Conservation (phyloP, 2,329 filamentous ascomycete species). For the Scedosporium minutisporum region DNA sequence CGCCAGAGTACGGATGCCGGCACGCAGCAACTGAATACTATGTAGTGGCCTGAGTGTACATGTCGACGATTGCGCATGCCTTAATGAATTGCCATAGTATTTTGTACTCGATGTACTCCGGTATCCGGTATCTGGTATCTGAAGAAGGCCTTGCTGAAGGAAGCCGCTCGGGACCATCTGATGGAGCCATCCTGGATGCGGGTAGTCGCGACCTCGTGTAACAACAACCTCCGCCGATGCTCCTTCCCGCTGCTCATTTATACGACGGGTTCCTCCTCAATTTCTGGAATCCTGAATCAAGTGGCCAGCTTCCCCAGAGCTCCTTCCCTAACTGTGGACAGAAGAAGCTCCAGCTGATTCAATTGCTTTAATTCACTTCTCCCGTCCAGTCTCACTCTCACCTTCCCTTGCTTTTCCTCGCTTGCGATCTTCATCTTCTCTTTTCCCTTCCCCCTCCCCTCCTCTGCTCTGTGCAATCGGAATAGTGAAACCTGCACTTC, state of each 20-base stretch:
- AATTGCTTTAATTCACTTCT: no score
- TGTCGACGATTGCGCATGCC: no score
- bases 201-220: not conserved
- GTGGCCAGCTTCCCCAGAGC: not conserved
- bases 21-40: no score
- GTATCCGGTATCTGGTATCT: not conserved
- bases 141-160: not conserved
- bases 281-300: not conserved
- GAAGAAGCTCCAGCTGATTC: not conserved
- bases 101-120: no score
- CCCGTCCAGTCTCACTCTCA: not conserved
- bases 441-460: not conserved
- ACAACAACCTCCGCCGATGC: not conserved
- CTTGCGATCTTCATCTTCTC: not conserved
- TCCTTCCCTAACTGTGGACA: not conserved
- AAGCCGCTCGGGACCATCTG: not conserved
- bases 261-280: not conserved
- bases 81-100: no score
- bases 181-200: not conserved
- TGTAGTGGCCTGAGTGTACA: no score
- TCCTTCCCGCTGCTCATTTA: constrained; percentile 4
- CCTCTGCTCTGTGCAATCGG: not conserved
- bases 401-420: not conserved
- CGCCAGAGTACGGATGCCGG: no score
- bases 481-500: no score